Evolutionary conservation across 1,139 yeast genomes (phyloP).

Genomic region (Hyphopichia wangnamkhiaoensis): DNA sequence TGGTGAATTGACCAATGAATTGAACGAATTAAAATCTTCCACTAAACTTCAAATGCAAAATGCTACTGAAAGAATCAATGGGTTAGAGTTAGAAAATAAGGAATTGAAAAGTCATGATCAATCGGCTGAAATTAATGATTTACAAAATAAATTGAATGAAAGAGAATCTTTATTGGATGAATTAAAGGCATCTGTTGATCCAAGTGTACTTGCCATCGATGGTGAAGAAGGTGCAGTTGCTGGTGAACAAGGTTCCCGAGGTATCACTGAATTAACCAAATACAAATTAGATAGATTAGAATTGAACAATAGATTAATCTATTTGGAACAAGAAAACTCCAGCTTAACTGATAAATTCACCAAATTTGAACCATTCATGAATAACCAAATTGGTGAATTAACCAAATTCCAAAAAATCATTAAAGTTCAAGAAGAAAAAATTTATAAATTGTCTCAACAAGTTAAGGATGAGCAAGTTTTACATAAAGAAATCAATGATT

Average conservation of each 20-base stretch:
- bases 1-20: slow-evolving; percentile 47
- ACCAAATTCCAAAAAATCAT: slow-evolving; percentile 56
- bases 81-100: slow-evolving; percentile 46
- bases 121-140: slow-evolving; percentile 14
- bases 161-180: slow-evolving; percentile 37
- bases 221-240: slow-evolving; percentile 15
- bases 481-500: slow-evolving; percentile 47
- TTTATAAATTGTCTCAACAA: slow-evolving; percentile 40
- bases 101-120: slow-evolving; percentile 6
- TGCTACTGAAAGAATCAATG: slow-evolving; percentile 52
- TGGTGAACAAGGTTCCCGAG: slow-evolving; percentile 9
- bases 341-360: slow-evolving; percentile 39
- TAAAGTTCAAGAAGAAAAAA: slow-evolving; percentile 52
- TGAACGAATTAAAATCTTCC: slow-evolving; percentile 44
- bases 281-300: slow-evolving; percentile 46
- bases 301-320: slow-evolving; percentile 45
- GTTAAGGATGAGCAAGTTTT: slow-evolving; percentile 47
- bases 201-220: slow-evolving; percentile 29
- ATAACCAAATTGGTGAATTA: slow-evolving; percentile 55
- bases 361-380: slow-evolving; percentile 56
- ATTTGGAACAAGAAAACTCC: slow-evolving; percentile 50
- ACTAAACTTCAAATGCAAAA: slow-evolving; percentile 53
- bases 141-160: slow-evolving; percentile 30
- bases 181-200: slow-evolving; percentile 36
- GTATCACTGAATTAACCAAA: slow-evolving; percentile 37